Evolutionary conservation across 2,329 filamentous ascomycete species (phyloP).

Genomic region (Pseudocercospora ulei): DNA sequence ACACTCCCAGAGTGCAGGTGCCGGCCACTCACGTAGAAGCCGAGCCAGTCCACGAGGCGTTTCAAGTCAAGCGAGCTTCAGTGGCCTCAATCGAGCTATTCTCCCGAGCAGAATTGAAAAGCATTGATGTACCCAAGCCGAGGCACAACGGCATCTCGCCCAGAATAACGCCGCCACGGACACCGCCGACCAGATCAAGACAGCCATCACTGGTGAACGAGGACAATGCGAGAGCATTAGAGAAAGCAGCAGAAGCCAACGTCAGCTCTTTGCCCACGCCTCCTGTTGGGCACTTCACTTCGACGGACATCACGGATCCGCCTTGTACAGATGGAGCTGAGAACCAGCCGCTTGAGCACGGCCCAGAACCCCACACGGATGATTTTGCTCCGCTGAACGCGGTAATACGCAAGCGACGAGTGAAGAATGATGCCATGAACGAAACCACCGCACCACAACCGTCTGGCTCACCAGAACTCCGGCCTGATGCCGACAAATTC

Average conservation of each 20-base stretch:
- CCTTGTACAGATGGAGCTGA: neutral
- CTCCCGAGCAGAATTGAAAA: constrained; percentile 30
- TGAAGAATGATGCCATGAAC: constrained; percentile 8
- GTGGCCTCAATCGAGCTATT: constrained; percentile 31
- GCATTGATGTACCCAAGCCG: constrained; percentile 27
- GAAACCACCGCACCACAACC: constrained; percentile 11
- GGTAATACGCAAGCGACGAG: constrained; percentile 37
- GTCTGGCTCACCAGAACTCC: constrained; percentile 2
- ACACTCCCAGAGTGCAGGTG: neutral
- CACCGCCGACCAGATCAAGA: constrained; percentile 9
- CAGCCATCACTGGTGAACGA: constrained; percentile 1
- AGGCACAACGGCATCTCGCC: constrained; percentile 19
- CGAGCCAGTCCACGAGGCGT: constrained; percentile 2
- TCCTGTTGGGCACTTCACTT: constrained; percentile 3
- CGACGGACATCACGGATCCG: neutral
- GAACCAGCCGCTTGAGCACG: no score
- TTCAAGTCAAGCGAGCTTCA: constrained; percentile 30
- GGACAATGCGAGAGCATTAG: neutral
- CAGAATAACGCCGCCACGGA: constrained; percentile 14
- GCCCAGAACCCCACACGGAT: neutral
- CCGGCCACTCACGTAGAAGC: neutral
- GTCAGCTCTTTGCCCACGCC: constrained; percentile 17
- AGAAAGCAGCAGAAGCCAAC: constrained; percentile 1
- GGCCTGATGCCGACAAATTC: constrained; percentile 40
- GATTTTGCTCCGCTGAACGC: constrained; percentile 38